These are phyloP conservation scores for Irpex rosettiformis DNA, from an alignment of 1,284 basidiomycete species.

Conservation along the genomic window DNA sequence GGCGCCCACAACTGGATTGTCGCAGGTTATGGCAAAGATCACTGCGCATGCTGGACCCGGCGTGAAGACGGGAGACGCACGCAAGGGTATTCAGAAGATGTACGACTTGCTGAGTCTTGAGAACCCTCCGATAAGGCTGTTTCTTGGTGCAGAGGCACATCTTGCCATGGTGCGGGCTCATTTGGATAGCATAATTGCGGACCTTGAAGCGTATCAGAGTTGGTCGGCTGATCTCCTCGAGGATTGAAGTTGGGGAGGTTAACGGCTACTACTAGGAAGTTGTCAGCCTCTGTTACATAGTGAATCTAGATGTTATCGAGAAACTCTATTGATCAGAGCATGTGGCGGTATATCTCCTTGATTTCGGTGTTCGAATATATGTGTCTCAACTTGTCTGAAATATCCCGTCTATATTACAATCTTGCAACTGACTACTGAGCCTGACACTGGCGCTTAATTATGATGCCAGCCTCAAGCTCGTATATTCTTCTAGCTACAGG, in stretches of 20 bases:
- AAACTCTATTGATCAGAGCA: too few relatives aligned
- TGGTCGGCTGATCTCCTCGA: constrained; percentile 10
- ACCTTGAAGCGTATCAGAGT: constrained; percentile 6
- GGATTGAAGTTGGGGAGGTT: neutral
- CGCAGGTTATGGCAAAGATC: neutral
- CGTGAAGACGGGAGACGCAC: neutral
- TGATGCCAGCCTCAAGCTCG: too few relatives aligned
- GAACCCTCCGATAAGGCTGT: constrained; percentile 31
- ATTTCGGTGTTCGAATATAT: too few relatives aligned
- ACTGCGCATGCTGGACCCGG: neutral
- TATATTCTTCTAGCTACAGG: too few relatives aligned
- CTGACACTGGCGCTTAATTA: too few relatives aligned
- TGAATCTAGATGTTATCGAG: too few relatives aligned
- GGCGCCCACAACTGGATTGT: neutral
- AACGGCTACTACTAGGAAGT: neutral
- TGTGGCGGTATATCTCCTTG: too few relatives aligned
- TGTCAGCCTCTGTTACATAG: neutral
- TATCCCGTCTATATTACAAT: too few relatives aligned
- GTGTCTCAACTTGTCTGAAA: too few relatives aligned
- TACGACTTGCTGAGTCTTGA: constrained; percentile 16
- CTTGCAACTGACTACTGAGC: too few relatives aligned
- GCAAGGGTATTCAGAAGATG: neutral
- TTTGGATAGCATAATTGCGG: neutral
- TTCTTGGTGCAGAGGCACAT: constrained; percentile 23
- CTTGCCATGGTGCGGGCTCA: neutral